phyloP scores from a whole-genome alignment of 805 yeast genomes.

The Ogataea kodamae region DNA sequence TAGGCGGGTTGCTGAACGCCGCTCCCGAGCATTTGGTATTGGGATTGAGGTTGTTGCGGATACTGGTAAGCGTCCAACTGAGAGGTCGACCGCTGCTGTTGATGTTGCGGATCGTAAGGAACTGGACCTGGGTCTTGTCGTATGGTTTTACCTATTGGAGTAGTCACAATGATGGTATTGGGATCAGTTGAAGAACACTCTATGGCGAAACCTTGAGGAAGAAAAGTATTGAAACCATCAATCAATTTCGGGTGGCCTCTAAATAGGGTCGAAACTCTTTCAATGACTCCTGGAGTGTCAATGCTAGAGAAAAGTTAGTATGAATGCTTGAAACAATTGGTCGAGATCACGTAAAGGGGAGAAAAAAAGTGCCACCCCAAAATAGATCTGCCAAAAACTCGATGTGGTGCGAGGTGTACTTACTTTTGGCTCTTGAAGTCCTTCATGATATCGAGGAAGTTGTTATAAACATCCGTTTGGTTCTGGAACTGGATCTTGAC shows the following conservation, averaged over 20 bases:
- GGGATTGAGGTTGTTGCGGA: slow-evolving; percentile 20
- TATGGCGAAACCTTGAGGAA: slow-evolving; percentile 94
- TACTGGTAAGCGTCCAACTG: slow-evolving; percentile 16
- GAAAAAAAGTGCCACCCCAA: slow-evolving; percentile 5
- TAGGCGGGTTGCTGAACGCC: slow-evolving; percentile 16
- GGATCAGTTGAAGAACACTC: slow-evolving; percentile 94
- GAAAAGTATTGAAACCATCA: slow-evolving; percentile 95
- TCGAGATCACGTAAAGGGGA: slow-evolving; percentile 6
- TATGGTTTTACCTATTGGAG: slow-evolving; percentile 88
- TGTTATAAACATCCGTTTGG: slow-evolving; percentile 94
- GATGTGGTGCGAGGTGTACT: slow-evolving; percentile 26
- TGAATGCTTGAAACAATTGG: slow-evolving; percentile 14
- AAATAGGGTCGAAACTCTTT: slow-evolving; percentile 85
- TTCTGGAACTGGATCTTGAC: slow-evolving; percentile 88
- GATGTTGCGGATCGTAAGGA: slow-evolving; percentile 28
- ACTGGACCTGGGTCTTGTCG: slow-evolving; percentile 51
- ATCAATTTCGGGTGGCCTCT: slow-evolving; percentile 91
- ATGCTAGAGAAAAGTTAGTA: slow-evolving; percentile 41
- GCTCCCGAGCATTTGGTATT: slow-evolving; percentile 18
- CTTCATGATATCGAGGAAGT: slow-evolving; percentile 96
- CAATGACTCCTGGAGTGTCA: slow-evolving; percentile 98
- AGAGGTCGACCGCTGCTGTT: slow-evolving; percentile 24
- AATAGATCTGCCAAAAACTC: slow-evolving; percentile 4
- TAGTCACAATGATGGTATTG: slow-evolving; percentile 87
- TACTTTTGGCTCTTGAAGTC: slow-evolving; percentile 92